Conservation (phyloP, 257 asterid genomes). For the Ligustrum vulgare region DNA sequence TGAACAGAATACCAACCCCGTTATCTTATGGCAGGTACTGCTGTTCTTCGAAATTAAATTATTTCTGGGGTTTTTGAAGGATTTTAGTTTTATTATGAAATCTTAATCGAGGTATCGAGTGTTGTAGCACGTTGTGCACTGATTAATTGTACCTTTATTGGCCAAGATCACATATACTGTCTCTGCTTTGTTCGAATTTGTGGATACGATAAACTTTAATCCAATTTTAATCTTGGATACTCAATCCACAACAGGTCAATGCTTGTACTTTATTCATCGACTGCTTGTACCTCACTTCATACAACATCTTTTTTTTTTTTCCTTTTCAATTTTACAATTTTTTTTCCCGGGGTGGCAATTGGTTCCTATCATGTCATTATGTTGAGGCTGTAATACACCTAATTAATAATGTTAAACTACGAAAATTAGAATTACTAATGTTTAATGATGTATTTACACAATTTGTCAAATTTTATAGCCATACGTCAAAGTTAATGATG, state of each 20-base stretch:
- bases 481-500: background rate
- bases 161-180: background rate
- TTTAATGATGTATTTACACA: background rate
- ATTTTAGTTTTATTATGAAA: background rate
- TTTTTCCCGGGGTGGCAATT: background rate
- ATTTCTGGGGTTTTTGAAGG: background rate
- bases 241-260: background rate
- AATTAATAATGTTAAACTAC: background rate
- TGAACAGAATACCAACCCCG: slow-evolving; percentile 51
- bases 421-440: background rate
- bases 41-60: background rate
- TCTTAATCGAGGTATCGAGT: background rate
- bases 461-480: background rate
- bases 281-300: background rate
- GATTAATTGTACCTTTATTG: background rate
- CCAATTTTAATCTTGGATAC: background rate
- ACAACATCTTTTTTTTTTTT: background rate
- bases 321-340: background rate
- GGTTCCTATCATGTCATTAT: background rate
- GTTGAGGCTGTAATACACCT: background rate
- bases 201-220: background rate
- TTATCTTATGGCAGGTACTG: slow-evolving; percentile 70
- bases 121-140: slow-evolving; percentile 8
- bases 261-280: background rate
- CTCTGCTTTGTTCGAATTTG: slow-evolving; percentile 8